phyloP scores from a whole-genome alignment of 108 stramenopile genomes.

The Conticribra guillardii region DNA sequence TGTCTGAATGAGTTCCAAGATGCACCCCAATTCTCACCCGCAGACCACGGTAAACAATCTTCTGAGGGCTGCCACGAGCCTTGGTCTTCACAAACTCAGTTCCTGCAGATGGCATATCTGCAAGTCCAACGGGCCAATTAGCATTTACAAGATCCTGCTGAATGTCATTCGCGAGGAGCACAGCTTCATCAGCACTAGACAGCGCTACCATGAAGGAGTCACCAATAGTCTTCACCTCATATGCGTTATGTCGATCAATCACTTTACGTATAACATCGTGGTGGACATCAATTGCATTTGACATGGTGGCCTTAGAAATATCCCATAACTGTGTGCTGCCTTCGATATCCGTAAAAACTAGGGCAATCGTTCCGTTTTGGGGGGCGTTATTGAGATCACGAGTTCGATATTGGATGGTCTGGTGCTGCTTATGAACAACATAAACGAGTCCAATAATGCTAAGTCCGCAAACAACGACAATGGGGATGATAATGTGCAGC shows the following conservation, averaged over 20 bases:
- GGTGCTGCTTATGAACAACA: background rate
- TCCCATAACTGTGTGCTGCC: constrained; percentile 24
- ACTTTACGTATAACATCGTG: constrained; percentile 27
- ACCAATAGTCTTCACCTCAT: constrained; percentile 38
- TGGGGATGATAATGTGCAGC: constrained; percentile 9
- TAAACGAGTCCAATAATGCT: background rate
- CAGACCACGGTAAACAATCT: constrained; percentile 16
- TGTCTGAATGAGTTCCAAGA: constrained; percentile 1
- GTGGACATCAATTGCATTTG: constrained; percentile 31
- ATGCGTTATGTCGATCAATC: constrained; percentile 13
- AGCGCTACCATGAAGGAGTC: constrained; percentile 34
- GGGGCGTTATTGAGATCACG: constrained; percentile 12
- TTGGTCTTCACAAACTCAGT: constrained; percentile 1
- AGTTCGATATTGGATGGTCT: background rate
- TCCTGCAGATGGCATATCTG: constrained; percentile 22
- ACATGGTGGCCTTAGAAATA: constrained; percentile 14
- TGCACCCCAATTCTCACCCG: constrained; percentile 32
- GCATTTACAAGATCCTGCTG: constrained; percentile 11
- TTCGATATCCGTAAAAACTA: constrained; percentile 32
- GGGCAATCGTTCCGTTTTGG: constrained; percentile 9
- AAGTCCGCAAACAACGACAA: background rate
- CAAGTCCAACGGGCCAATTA: constrained; percentile 32
- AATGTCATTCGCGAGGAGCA: constrained; percentile 30
- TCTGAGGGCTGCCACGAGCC: no score
- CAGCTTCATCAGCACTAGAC: constrained; percentile 18